Evolutionary conservation across 768 basidiomycete genomes (phyloP).

Genomic region (Amanita subjunquillea): DNA sequence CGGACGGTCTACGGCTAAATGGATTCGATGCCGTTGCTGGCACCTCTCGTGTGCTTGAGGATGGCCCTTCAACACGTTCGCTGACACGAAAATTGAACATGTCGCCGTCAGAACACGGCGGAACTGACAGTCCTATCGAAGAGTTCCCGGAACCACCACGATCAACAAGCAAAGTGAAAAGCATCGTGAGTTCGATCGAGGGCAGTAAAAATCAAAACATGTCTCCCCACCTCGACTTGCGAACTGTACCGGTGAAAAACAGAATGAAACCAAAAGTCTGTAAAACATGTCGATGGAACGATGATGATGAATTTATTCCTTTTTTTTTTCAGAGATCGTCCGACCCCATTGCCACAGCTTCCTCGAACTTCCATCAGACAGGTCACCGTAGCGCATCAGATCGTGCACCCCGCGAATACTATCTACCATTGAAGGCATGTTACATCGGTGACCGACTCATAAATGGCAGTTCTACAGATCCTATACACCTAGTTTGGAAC

Average conservation of each 20-base stretch:
- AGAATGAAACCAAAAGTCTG: slow-evolving; percentile 1
- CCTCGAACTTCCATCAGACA: neutral
- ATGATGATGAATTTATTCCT: neutral
- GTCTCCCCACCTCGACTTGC: neutral
- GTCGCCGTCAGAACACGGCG: neutral
- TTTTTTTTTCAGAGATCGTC: neutral
- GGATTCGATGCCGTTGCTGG: neutral
- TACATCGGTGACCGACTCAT: neutral
- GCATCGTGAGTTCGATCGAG: neutral
- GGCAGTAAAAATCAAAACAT: neutral
- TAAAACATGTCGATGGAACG: neutral
- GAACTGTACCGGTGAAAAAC: neutral
- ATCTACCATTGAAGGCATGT: neutral
- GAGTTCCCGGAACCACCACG: neutral
- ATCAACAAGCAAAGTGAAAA: neutral
- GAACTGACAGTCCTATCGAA: neutral
- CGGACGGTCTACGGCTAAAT: neutral
- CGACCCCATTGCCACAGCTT: neutral
- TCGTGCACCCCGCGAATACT: neutral
- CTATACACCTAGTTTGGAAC: neutral
- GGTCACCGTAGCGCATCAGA: neutral
- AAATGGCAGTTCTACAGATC: neutral
- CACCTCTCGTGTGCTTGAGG: neutral
- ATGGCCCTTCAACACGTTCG: neutral
- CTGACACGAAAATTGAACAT: neutral